Evolutionary conservation across 116 monocot species (phyloP), one percentile per base, ranked within the genome.

Genomic region (Iris pallida): DNA sequence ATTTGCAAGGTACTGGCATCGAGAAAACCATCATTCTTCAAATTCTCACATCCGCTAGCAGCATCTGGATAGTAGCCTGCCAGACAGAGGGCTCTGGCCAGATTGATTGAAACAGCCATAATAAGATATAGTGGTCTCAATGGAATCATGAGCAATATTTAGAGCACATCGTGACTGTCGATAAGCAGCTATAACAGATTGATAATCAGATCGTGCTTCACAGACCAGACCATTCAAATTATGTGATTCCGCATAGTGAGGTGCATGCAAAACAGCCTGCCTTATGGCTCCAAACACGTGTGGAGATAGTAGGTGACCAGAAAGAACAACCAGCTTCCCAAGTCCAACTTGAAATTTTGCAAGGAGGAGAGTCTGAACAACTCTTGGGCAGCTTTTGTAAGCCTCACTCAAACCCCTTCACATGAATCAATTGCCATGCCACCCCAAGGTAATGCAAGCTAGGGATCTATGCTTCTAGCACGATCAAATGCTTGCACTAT

Each of bases 361-460:
- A n/a, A n/a, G n/a, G n/a, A n/a, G n/a, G n/a, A n/a, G n/a, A n/a
- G n/a, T 83, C 73, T 90, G 90, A 52, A 79, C 88, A 75, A 90
- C 94, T 68, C 87, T 78, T 20, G 85, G 66, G 68, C 94, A 90
- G 52, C 87, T 90, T 68, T 94, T 90, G 79, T 77, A 94, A 51
- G 85, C 80, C 45, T 94, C 88, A 43, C 68, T 69, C 53, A 55
- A 55, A 62, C 76, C 90, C 85, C 60, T 9, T 64, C 68, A 68
- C 63, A 51, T 70, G 42, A 59, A 57, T 69, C 85, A 66, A 74
- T 64, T 41, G 94, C 74, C 87, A 94, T 90, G 17, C 90, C 88
- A 59, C 90, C 94, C 94, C 94, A 94, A 56, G 94, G 88, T 77
- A 94, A 74, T 65, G 94, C 90, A 62, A 94, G 76, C 53, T 90